These are phyloP conservation scores for Papiliotrema terrestris DNA, from an alignment of 1,284 basidiomycete species.

Conservation along the genomic window DNA sequence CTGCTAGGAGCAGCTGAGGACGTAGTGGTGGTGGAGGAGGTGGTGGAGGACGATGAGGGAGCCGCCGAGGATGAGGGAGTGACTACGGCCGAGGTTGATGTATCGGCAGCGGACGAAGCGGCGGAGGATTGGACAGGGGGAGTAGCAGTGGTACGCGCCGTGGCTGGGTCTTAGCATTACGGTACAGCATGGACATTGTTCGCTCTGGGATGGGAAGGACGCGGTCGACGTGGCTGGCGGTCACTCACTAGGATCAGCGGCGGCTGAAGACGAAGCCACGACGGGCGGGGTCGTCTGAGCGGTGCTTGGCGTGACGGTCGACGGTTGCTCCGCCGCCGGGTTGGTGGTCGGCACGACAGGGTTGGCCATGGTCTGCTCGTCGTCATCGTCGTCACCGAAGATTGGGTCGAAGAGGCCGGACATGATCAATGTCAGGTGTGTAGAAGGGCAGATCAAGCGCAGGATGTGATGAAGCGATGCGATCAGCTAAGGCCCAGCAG, in stretches of 20 bases:
- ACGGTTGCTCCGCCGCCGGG: neutral
- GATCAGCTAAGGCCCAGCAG: neutral
- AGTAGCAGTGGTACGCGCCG: neutral
- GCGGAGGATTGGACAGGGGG: neutral
- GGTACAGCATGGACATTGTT: neutral
- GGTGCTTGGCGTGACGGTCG: neutral
- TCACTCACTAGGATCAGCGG: neutral
- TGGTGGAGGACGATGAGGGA: neutral
- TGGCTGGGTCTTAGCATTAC: neutral
- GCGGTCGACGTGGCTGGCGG: neutral
- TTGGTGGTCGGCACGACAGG: neutral
- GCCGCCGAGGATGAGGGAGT: neutral
- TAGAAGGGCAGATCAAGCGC: neutral
- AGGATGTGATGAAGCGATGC: neutral
- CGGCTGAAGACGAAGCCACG: neutral
- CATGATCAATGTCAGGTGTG: neutral
- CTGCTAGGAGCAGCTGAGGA: conserved; percentile 8
- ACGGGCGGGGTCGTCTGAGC: neutral
- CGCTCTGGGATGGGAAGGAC: neutral
- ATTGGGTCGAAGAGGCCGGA: neutral
- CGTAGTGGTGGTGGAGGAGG: neutral
- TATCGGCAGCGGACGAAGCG: neutral
- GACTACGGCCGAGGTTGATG: neutral
- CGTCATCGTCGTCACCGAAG: neutral
- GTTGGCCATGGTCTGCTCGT: neutral